Evolutionary conservation across 495 filamentous ascomycete species (phyloP), one percentile per base, ranked within the genome.

Genomic region (Hyaloscypha variabilis): DNA sequence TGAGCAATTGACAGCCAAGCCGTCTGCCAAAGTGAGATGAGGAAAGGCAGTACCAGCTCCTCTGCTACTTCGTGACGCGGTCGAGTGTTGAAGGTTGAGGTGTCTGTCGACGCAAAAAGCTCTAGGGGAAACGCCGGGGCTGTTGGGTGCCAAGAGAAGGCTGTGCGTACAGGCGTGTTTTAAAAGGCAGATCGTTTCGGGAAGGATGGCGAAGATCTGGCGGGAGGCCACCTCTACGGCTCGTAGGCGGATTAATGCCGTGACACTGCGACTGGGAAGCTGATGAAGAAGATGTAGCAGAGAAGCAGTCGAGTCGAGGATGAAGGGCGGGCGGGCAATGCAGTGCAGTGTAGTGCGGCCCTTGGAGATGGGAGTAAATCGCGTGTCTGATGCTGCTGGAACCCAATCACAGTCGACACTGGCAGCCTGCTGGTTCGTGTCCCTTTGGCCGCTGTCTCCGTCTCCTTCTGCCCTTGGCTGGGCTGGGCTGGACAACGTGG

Each of bases 71-170:
- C 54, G 26, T 28, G 21, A 25, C 8, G 25, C 25, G 23, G 63
- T 52, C 55, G 57, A 65, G 63, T 29, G 39, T 3, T 46, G 39
- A 46, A 4, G 2, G 39, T 46, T 19, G 39, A 17, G 39, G 51
- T 54, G 25, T 24, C 8, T 0, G 54, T 51, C 46, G 23, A 31
- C 25, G 46, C 24, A 46, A 62, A 62, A 67, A 63, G 42, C 59
- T 25, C 25, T 24, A 59, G 61, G 60, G 46, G 49, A 58, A 63
- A 68, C 24, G n/a, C 8, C 26, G 6, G 31, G n/a, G 25, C 1
- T 59, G 23, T 6, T 24, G 11, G 14, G 17, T 55, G 66, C 66
- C 66, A 68, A 68, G 66, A 34, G 58, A 64, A 68, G 66, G 66
- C 66, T 68, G 66, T 54, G 52, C 46, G n/a, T 23, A 36, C 21